Evolutionary conservation across 441 rosid species (phyloP), one percentile per base, ranked within the genome.

Genomic region (Arabidopsis hybrid): DNA sequence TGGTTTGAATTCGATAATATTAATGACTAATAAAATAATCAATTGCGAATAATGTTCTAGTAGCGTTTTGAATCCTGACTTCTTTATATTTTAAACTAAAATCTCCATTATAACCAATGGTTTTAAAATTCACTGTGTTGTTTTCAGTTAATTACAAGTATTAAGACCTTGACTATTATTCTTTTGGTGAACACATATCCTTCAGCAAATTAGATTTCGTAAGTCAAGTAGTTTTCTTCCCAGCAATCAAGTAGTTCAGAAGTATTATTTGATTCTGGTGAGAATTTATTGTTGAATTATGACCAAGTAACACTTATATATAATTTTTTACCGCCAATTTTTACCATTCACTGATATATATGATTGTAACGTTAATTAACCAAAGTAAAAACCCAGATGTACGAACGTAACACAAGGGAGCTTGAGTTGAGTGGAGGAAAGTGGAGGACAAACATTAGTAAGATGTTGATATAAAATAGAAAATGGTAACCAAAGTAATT

Each of bases 371-470:
- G 31, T 5, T 59, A 40, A 36, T 16, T 9, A 35, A 40, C 18
- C 3, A 38, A 65, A 49, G n/a, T 47, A 9, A 49, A 31, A 43
- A 35, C 35, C 10, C n/a, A 65, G 42, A 65, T 36, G 9, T 43
- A 34, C 3, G 39, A 35, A 32, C 47, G 59, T 50, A 51, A 32
- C 43, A 69, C 36, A 45, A 57, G 2, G 11, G 45, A 47, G 18
- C 47, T 58, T 58, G 12, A 62, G 49, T 38, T 55, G 36, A 62
- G 59, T 46, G 75, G 75, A 55, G 53, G 16, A 63, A 29, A 69
- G 51, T 68, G 73, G 74, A 35, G 18, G 69, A 75, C 69, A 76
- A 35, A 68, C 16, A 75, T 62, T 38, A 56, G 59, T 63, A 69
- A 8, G 66, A 57, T 69, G 53, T 62, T 69, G 52, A 69, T 63